phyloP scores from a whole-genome alignment of 495 filamentous ascomycete genomes.

The Poronia punctata region DNA sequence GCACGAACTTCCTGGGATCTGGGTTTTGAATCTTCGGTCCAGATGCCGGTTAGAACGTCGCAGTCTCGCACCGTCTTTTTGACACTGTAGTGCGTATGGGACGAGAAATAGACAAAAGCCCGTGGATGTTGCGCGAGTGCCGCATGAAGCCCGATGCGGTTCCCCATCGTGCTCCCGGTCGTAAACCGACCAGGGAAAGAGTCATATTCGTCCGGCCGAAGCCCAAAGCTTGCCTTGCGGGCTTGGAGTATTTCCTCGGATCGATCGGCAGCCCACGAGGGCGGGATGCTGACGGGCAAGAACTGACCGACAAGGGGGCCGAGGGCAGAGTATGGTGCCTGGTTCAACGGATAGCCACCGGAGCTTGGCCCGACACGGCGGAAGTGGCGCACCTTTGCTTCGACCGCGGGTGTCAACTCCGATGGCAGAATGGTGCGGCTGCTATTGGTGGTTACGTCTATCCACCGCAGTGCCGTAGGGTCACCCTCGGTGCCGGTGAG shows the following conservation, averaged over 20 bases:
- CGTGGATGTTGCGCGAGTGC: background rate
- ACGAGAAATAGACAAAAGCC: background rate
- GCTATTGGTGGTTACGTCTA: too few species aligned
- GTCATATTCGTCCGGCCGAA: background rate
- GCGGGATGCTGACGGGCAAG: background rate
- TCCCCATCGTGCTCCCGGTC: background rate
- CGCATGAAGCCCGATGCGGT: background rate
- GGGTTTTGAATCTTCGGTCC: too few species aligned
- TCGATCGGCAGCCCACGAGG: background rate
- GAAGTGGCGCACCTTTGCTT: too few species aligned
- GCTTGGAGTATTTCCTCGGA: background rate
- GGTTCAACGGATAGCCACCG: background rate
- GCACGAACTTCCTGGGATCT: too few species aligned
- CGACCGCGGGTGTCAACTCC: too few species aligned
- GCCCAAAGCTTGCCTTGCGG: background rate
- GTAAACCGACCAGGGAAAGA: background rate
- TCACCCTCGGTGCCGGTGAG: too few species aligned
- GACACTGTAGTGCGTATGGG: background rate
- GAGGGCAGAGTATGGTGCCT: background rate
- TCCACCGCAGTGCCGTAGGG: too few species aligned
- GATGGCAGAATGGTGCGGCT: too few species aligned
- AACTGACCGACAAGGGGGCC: background rate
- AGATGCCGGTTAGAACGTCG: too few species aligned
- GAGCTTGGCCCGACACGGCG: too few species aligned
- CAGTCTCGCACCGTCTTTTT: background rate